Evolutionary conservation across 1,284 basidiomycete genomes (phyloP).

Genomic region (Leccinum ponderosum): DNA sequence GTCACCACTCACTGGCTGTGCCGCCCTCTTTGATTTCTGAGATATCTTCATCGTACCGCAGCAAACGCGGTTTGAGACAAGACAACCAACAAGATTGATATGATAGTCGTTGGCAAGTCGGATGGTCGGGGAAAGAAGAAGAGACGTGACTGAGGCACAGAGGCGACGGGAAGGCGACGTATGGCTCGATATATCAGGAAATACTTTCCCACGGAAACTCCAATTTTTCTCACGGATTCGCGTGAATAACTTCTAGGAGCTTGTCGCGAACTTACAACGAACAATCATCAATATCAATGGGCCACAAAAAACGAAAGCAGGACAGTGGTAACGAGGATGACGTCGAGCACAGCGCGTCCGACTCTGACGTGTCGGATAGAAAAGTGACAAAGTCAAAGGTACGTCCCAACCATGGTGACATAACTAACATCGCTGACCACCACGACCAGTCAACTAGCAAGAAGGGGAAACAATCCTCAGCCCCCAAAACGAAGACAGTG

Average conservation of each 20-base stretch:
- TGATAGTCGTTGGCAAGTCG: constrained; percentile 7
- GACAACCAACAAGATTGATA: constrained; percentile 16
- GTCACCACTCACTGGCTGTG: constrained; percentile 53
- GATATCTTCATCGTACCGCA: constrained; percentile 75
- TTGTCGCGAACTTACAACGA: too few relatives aligned
- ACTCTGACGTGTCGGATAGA: constrained; percentile 10
- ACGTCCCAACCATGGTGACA: neutral
- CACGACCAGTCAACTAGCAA: neutral
- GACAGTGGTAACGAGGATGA: constrained; percentile 32
- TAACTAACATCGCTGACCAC: neutral
- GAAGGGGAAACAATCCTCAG: constrained; percentile 7
- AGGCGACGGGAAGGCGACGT: constrained; percentile 25
- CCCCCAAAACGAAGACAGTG: constrained; percentile 19
- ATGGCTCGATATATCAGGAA: constrained; percentile 36
- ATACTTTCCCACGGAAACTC: constrained; percentile 17
- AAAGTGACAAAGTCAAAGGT: constrained; percentile 21
- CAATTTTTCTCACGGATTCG: constrained; percentile 16
- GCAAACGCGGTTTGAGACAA: constrained; percentile 44
- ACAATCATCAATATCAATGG: neutral
- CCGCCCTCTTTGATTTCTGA: constrained; percentile 75
- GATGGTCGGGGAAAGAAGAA: constrained; percentile 16
- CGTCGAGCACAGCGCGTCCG: constrained; percentile 9
- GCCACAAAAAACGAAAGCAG: constrained; percentile 33
- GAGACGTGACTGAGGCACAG: constrained; percentile 9
- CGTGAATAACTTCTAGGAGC: neutral